phyloP scores from a whole-genome alignment of 352 stramenopile genomes.

The Phytophthora vignae region DNA sequence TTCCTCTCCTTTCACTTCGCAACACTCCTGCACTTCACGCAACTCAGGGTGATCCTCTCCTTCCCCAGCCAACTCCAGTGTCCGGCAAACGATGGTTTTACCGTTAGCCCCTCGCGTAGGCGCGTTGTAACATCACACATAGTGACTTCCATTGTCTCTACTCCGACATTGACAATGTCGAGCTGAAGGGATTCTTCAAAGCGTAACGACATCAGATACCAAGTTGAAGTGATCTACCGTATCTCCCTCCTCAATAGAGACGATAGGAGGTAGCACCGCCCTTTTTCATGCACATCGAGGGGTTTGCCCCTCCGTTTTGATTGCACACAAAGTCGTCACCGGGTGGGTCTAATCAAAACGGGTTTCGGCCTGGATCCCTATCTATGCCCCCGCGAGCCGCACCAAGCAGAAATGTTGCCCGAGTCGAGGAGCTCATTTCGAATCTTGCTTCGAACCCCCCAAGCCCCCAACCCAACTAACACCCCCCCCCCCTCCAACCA shows the following conservation, averaged over 20 bases:
- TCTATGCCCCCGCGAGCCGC: constrained; percentile 3
- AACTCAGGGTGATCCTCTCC: no score
- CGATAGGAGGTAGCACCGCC: background rate
- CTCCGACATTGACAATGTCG: no score
- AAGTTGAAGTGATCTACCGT: background rate
- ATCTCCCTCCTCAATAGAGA: background rate
- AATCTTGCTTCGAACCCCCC: constrained; percentile 40
- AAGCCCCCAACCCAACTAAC: constrained; percentile 6
- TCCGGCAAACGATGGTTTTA: no score
- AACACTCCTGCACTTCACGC: no score
- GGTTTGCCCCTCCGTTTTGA: constrained; percentile 3
- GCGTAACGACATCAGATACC: background rate
- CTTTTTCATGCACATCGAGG: background rate
- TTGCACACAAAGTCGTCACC: constrained; percentile 17
- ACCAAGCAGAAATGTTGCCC: constrained; percentile 21
- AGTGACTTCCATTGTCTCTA: no score
- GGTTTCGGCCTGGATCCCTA: constrained; percentile 9
- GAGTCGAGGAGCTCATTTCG: constrained; percentile 35
- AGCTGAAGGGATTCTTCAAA: background rate
- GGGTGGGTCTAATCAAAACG: constrained; percentile 7
- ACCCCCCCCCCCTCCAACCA: background rate
- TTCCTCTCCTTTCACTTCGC: no score
- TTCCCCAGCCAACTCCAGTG: no score
- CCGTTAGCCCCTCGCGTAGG: no score
- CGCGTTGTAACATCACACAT: no score